These are phyloP conservation scores for Rhododendron vialii DNA, from an alignment of 148 eudicot species.

Conservation along the genomic window DNA sequence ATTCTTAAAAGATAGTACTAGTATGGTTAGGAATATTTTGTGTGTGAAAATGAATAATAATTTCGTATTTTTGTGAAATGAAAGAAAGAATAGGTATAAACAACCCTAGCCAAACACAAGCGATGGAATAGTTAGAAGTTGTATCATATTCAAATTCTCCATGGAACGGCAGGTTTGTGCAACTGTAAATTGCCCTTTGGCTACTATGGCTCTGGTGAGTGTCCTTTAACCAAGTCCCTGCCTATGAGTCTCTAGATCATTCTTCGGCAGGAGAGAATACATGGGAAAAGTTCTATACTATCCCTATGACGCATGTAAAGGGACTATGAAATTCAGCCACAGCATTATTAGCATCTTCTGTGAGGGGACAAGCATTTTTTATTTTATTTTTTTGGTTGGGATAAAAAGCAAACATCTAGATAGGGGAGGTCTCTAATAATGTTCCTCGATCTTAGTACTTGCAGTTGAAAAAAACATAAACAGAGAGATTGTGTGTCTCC, in stretches of 20 bases:
- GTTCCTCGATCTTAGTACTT: not conserved
- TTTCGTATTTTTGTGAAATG: no score
- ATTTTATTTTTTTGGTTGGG: no score
- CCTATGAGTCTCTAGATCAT: no score
- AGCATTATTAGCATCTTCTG: not conserved
- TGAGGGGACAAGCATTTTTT: not conserved
- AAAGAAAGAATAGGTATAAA: no score
- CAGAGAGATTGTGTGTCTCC: no score
- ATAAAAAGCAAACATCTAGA: not conserved
- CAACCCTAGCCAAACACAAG: no score
- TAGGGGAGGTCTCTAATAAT: not conserved
- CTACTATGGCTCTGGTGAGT: not conserved
- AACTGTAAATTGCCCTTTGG: not conserved
- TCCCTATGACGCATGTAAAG: not conserved
- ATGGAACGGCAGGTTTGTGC: not conserved
- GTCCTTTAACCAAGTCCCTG: no score
- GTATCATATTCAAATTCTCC: no score
- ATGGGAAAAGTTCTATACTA: not conserved
- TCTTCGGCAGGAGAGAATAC: not conserved
- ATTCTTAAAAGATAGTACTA: no score
- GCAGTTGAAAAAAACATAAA: not conserved
- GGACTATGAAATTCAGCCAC: not conserved
- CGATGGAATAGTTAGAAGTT: no score
- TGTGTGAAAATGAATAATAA: no score
- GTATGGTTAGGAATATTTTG: no score